Evolutionary conservation across 495 filamentous ascomycete genomes (phyloP).

Genomic region (Usnea hakonensis): DNA sequence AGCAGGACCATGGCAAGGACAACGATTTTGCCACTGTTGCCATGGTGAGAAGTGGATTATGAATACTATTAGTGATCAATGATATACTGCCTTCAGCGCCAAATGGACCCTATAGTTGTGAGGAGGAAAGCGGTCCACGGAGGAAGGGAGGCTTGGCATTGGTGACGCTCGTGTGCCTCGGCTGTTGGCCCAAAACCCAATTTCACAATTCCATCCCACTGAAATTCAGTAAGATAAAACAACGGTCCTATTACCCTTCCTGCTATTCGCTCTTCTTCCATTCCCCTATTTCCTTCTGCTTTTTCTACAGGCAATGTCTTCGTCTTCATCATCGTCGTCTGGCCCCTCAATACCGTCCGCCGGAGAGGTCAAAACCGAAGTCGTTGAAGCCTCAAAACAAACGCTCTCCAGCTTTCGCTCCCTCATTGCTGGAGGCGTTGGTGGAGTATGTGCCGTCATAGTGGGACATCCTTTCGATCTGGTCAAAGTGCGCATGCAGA

Average conservation of each 20-base stretch:
- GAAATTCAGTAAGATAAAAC: not conserved
- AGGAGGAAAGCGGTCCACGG: not conserved
- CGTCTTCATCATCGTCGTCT: not conserved
- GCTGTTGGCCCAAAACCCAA: not conserved
- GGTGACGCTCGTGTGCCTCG: not conserved
- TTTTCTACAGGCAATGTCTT: not conserved
- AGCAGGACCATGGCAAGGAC: no score
- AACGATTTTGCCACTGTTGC: no score
- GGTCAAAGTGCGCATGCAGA: conserved; percentile 95
- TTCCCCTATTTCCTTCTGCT: no score
- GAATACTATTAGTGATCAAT: no score
- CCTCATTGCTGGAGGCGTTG: conserved; percentile 81
- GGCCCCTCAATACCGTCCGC: not conserved
- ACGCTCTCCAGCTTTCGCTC: conserved; percentile 55
- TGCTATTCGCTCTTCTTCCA: not conserved
- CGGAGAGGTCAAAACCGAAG: conserved; percentile 22
- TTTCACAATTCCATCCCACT: not conserved
- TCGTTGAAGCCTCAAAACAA: conserved; percentile 26
- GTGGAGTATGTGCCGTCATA: conserved; percentile 87
- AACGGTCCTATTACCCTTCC: not conserved
- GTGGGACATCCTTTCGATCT: conserved; percentile 95
- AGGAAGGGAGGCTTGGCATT: not conserved
- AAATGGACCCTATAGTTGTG: no score
- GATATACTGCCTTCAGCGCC: no score
- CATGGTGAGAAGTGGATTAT: no score